Evolutionary conservation across 2,329 filamentous ascomycete species (phyloP).

Genomic region (Ramichloridium luteum): DNA sequence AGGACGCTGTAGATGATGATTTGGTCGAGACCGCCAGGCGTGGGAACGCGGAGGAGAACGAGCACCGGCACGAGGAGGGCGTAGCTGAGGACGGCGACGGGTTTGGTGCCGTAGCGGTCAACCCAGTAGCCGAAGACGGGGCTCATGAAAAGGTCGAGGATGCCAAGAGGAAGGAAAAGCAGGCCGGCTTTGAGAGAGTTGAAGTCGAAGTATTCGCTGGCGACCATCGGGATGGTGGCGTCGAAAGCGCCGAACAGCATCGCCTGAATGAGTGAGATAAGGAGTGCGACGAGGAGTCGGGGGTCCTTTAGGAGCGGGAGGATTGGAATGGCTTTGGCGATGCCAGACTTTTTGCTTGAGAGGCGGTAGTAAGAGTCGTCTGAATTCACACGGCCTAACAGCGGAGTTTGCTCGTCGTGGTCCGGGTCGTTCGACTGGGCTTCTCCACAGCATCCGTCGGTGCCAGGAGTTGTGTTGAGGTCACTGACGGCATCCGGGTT

Average conservation of each 20-base stretch:
- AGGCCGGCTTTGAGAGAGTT: conserved; percentile 33
- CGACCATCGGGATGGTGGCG: conserved; percentile 36
- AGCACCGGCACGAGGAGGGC: conserved; percentile 32
- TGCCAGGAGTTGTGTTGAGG: conserved; percentile 9
- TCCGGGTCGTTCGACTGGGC: conserved; percentile 4
- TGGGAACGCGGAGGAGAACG: conserved; percentile 32
- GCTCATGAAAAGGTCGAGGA: conserved; percentile 33
- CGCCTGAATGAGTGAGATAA: conserved; percentile 35
- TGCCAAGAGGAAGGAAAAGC: conserved; percentile 35
- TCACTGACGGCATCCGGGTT: conserved; percentile 17
- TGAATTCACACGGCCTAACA: conserved; percentile 23
- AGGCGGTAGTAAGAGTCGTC: conserved; percentile 28
- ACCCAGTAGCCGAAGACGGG: conserved; percentile 37
- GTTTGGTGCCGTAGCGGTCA: conserved; percentile 34
- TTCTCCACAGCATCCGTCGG: conserved; percentile 5
- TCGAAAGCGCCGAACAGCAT: conserved; percentile 33
- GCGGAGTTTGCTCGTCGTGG: conserved; percentile 27
- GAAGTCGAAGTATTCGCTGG: conserved; percentile 33
- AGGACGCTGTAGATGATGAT: conserved; percentile 36
- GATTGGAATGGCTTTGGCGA: conserved; percentile 34
- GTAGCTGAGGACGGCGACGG: conserved; percentile 31
- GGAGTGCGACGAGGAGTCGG: conserved; percentile 29
- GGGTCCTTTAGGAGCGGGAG: conserved; percentile 32
- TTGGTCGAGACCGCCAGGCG: conserved; percentile 28
- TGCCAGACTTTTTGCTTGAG: conserved; percentile 28